Percentiles rank a stretch among this genome's conserved stretches.
phyloP scores from a whole-genome alignment of 176 grass and related monocot genomes.

The bread wheat (Triticum aestivum) region IWGSC_CS_RefSeq_v2.1 NC_057799.1:433679192-433679691 shows the following conservation, averaged over 20 bases:
- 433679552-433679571: slow-evolving; percentile 90
- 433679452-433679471: slow-evolving; percentile 86
- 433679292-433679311: slow-evolving; percentile 44
- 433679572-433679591: slow-evolving; percentile 92
- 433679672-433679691: slow-evolving; percentile 63
- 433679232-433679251: slow-evolving; percentile 74
- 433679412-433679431: slow-evolving; percentile 43
- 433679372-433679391: slow-evolving; percentile 62
- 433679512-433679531: slow-evolving; percentile 80
- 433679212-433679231: slow-evolving; percentile 81
- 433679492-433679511: slow-evolving; percentile 61
- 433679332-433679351: slow-evolving; percentile 93
- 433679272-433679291: slow-evolving; percentile 78
- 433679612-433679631: slow-evolving; percentile 71
- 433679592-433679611: slow-evolving; percentile 90
- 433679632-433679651: slow-evolving; percentile 77
- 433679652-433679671: slow-evolving; percentile 87
- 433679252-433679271: slow-evolving; percentile 82
- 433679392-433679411: slow-evolving; percentile 69
- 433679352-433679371: slow-evolving; percentile 92
- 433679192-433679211: slow-evolving; percentile 86
- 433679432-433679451: slow-evolving; percentile 74
- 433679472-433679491: slow-evolving; percentile 94
- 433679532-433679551: slow-evolving; percentile 83
- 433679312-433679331: slow-evolving; percentile 70